Evolutionary conservation across 306 rosid species (phyloP).

Genomic region (Clitoria ternatea): DNA sequence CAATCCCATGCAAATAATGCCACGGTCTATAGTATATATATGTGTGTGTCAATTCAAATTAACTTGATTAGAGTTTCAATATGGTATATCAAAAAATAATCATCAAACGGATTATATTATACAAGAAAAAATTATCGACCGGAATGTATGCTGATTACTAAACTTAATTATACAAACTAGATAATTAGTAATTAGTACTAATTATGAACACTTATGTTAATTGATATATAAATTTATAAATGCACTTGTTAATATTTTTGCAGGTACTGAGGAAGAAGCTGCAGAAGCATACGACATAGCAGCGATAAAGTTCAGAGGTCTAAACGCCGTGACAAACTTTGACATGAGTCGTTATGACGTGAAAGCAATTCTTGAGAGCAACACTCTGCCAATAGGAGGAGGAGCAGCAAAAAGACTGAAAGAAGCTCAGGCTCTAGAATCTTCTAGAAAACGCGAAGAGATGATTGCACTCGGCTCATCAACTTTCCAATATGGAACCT

Average conservation of each 20-base stretch:
- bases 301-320: conserved; percentile 89
- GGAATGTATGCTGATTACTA: no score
- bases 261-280: conserved; percentile 97
- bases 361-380: conserved; percentile 86
- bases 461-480: conserved; percentile 66
- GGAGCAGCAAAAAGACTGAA: conserved; percentile 90
- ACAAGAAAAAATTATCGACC: no score
- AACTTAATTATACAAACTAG: no score
- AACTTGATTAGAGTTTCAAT: no score
- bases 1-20: neutral
- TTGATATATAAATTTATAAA: no score
- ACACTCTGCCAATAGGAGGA: conserved; percentile 88
- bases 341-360: conserved; percentile 97
- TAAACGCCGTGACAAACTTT: conserved; percentile 90
- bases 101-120: no score
- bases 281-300: conserved; percentile 99
- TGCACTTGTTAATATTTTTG: neutral
- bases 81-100: no score
- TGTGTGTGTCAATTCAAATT: no score
- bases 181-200: no score
- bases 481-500: conserved; percentile 53
- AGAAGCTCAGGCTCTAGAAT: conserved; percentile 91
- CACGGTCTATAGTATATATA: neutral
- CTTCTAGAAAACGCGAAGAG: conserved; percentile 77
- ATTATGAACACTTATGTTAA: no score